These are phyloP conservation scores for Cryptococcus sp. DNA, from an alignment of 1,284 basidiomycete genomes.

Conservation along the genomic window DNA sequence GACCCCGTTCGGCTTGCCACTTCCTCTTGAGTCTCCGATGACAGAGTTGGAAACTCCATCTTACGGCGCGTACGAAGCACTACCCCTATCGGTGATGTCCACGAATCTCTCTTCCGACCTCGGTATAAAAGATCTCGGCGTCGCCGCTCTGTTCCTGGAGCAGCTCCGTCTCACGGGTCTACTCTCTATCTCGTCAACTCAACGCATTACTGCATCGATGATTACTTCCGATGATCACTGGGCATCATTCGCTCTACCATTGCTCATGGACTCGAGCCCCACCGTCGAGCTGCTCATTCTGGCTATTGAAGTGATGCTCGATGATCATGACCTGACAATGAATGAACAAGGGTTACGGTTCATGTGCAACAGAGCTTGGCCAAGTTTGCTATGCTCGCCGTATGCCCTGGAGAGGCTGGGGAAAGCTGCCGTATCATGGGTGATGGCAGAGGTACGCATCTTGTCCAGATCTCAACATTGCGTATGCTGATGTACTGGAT, in stretches of 20 bases:
- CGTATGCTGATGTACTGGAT: constrained; percentile 11
- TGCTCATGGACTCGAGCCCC: constrained; percentile 67
- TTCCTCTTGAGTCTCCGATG: neutral
- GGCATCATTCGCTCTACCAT: constrained; percentile 62
- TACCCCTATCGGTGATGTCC: constrained; percentile 62
- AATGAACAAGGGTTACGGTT: constrained; percentile 72
- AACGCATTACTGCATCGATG: neutral
- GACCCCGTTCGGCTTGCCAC: constrained; percentile 11
- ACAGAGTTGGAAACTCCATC: constrained; percentile 39
- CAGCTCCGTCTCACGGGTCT: constrained; percentile 66
- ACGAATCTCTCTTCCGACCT: constrained; percentile 66
- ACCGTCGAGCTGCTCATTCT: constrained; percentile 71
- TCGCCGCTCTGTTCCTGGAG: constrained; percentile 60
- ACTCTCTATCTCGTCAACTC: constrained; percentile 4
- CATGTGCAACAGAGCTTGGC: constrained; percentile 67
- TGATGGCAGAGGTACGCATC: constrained; percentile 60
- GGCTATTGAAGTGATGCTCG: constrained; percentile 68
- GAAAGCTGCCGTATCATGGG: constrained; percentile 56
- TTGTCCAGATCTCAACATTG: constrained; percentile 19
- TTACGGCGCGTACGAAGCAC: constrained; percentile 61
- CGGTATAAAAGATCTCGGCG: constrained; percentile 59
- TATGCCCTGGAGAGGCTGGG: constrained; percentile 58
- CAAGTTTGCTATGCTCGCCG: constrained; percentile 67
- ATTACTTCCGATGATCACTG: constrained; percentile 15
- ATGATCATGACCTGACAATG: constrained; percentile 67